These are phyloP conservation scores for Polygonum aviculare DNA, from an alignment of 148 eudicot genomes.

Conservation along the genomic window DNA sequence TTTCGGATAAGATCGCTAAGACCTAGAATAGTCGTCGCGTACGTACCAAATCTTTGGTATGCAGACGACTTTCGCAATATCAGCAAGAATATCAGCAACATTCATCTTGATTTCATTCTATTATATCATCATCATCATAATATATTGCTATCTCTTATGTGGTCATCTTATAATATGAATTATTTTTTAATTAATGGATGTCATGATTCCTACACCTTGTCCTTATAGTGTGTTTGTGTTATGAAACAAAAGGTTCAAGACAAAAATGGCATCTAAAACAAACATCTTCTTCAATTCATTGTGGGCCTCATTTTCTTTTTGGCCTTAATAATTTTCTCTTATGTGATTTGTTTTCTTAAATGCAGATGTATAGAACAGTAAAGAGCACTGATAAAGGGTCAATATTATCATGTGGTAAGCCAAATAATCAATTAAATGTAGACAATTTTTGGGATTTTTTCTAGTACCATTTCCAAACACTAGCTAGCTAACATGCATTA, in stretches of 20 bases:
- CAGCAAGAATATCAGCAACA: too few species aligned
- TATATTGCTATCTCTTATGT: not conserved
- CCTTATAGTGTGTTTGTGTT: not conserved
- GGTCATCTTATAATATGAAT: not conserved
- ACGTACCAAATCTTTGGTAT: too few species aligned
- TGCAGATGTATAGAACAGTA: conserved; percentile 99
- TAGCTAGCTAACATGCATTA: not conserved
- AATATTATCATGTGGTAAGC: conserved; percentile 18
- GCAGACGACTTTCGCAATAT: too few species aligned
- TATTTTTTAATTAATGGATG: not conserved
- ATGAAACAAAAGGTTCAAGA: not conserved
- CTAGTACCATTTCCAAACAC: not conserved
- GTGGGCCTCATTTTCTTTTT: not conserved
- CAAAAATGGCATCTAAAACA: conserved; percentile 3
- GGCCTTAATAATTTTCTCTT: conserved; percentile 11
- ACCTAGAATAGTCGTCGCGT: too few species aligned
- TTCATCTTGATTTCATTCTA: too few species aligned
- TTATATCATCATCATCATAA: not conserved
- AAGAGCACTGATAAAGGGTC: conserved; percentile 78
- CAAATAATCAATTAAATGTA: not conserved
- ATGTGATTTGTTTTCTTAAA: conserved; percentile 11
- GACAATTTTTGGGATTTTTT: not conserved
- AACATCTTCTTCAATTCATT: not conserved
- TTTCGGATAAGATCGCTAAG: too few species aligned
- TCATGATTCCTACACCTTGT: not conserved